A percentile compares a stretch with the other conserved stretches of the same genome.
These are phyloP conservation scores for Eucalyptus cladocalyx DNA, from an alignment of 345 rosid species.

Conservation along the genomic window DNA sequence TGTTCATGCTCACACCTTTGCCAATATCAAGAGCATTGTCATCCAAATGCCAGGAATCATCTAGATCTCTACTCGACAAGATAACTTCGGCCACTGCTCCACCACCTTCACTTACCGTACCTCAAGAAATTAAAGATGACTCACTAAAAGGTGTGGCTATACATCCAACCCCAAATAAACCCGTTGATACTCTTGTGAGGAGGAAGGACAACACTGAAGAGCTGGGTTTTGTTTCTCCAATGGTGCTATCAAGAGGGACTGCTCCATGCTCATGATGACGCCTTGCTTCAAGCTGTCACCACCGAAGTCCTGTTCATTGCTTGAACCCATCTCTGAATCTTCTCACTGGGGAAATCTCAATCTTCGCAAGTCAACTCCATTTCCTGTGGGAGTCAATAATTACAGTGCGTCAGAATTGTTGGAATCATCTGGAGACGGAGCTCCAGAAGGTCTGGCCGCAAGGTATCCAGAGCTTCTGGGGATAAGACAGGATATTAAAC, in stretches of 20 bases:
- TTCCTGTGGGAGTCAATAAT: conserved; percentile 25
- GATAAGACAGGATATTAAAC: conserved; percentile 20
- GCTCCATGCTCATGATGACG: conserved; percentile 44
- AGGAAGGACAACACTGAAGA: not conserved
- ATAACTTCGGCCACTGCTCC: conserved; percentile 8
- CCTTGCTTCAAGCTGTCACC: conserved; percentile 75
- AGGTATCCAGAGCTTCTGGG: conserved; percentile 81
- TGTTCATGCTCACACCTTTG: conserved; percentile 79
- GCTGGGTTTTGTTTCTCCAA: conserved; percentile 23
- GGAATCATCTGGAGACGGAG: conserved; percentile 41
- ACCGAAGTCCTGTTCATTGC: conserved; percentile 68
- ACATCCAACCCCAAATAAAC: conserved; percentile 19
- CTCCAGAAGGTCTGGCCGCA: conserved; percentile 21
- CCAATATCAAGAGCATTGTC: conserved; percentile 47
- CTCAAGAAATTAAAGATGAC: conserved; percentile 21
- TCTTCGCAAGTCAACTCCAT: conserved; percentile 40
- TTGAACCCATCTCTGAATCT: conserved; percentile 38
- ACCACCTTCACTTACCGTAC: conserved; percentile 12
- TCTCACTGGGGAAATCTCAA: conserved; percentile 7
- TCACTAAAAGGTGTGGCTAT: conserved; percentile 8
- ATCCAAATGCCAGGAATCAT: conserved; percentile 21
- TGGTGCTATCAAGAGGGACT: conserved; percentile 14
- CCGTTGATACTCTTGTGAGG: not conserved
- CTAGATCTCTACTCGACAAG: conserved; percentile 21
- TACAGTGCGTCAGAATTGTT: conserved; percentile 18